Conservation (phyloP, 352 stramenopile genomes). For the Globisporangium cylindrosporum region DNA sequence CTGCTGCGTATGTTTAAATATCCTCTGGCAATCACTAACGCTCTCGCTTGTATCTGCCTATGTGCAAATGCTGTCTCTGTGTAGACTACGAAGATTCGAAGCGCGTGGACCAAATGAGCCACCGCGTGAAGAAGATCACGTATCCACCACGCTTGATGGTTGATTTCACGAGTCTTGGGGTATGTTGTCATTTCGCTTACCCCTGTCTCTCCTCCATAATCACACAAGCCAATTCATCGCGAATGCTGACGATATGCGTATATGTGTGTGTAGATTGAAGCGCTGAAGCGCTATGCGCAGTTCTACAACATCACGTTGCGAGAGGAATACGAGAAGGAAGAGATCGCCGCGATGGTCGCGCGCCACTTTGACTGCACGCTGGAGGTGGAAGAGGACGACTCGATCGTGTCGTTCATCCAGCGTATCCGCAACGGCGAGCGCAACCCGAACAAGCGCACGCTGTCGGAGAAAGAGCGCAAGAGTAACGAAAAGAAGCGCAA, state of each 20-base stretch:
- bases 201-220: background rate
- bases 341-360: slow-evolving; percentile 73
- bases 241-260: background rate
- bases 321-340: slow-evolving; percentile 58
- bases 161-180: slow-evolving; percentile 76
- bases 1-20: background rate
- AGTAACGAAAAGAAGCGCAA: slow-evolving; percentile 60
- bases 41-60: background rate
- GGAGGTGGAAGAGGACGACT: slow-evolving; percentile 85
- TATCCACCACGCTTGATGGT: slow-evolving; percentile 83
- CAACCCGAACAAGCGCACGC: slow-evolving; percentile 43
- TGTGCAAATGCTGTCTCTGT: background rate
- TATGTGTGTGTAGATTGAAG: slow-evolving; percentile 42
- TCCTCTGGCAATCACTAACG: background rate
- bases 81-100: slow-evolving; percentile 31
- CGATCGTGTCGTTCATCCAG: slow-evolving; percentile 83
- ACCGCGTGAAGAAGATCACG: slow-evolving; percentile 43
- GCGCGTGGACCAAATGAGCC: slow-evolving; percentile 32
- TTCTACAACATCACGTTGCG: slow-evolving; percentile 76
- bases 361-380: slow-evolving; percentile 78
- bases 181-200: slow-evolving; percentile 27
- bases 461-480: slow-evolving; percentile 67
- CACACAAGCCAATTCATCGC: background rate
- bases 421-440: slow-evolving; percentile 80
- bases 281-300: slow-evolving; percentile 74